Percentiles rank a stretch among this genome's conserved stretches.
These are phyloP conservation scores for Agrocybe pediades DNA, from an alignment of 768 basidiomycete species.

Conservation along the genomic window DNA sequence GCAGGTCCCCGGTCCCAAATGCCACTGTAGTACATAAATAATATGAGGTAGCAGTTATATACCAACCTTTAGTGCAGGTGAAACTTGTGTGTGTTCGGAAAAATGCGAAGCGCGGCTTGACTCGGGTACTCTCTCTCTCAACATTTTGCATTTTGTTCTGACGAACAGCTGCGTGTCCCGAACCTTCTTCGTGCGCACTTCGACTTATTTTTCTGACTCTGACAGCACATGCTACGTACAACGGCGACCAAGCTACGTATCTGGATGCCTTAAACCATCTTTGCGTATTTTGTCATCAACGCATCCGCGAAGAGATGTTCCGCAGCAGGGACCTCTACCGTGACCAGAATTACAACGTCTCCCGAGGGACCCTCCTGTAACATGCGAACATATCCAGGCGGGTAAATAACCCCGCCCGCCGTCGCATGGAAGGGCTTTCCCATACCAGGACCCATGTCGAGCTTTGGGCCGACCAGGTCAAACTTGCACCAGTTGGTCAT, in stretches of 20 bases:
- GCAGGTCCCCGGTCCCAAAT: too few species aligned
- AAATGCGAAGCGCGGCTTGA: too few species aligned
- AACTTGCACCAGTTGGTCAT: neutral
- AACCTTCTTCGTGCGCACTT: neutral
- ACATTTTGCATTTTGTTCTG: too few species aligned
- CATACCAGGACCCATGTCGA: neutral
- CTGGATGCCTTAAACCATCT: neutral
- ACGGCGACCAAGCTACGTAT: neutral
- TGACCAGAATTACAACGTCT: neutral
- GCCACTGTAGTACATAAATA: too few species aligned
- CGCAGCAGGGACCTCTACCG: neutral
- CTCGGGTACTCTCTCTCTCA: too few species aligned
- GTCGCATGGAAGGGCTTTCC: neutral
- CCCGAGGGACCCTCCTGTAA: neutral
- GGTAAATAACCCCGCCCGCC: neutral
- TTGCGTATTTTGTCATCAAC: neutral
- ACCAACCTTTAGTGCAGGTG: too few species aligned
- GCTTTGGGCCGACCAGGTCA: neutral
- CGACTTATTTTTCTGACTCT: neutral
- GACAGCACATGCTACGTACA: neutral
- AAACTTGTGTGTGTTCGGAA: too few species aligned
- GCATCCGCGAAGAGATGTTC: neutral
- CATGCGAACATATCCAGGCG: neutral
- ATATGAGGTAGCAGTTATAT: too few species aligned
- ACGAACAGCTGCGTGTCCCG: too few species aligned